phyloP scores from a whole-genome alignment of 1,139 yeast species.

The Geotrichum restrictum region DNA sequence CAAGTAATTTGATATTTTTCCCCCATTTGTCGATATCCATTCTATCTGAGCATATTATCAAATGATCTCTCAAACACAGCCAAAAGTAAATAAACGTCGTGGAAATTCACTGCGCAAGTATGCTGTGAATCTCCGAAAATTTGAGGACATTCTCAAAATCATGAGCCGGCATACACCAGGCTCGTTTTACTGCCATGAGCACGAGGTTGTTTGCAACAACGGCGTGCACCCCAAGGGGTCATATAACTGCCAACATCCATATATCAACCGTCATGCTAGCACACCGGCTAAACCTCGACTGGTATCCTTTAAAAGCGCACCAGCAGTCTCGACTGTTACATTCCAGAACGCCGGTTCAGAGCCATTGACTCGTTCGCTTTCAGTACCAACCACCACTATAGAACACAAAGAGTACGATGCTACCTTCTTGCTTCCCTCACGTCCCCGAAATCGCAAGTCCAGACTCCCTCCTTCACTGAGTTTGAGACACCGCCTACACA shows the following conservation, averaged over 20 bases:
- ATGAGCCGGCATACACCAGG: conserved; percentile 18
- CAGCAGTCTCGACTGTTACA: neutral
- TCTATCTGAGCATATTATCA: no score
- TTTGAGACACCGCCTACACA: neutral
- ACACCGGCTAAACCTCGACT: neutral
- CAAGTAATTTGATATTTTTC: no score
- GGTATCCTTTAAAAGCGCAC: neutral
- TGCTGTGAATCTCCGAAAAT: neutral
- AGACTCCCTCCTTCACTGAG: neutral
- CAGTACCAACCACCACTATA: neutral
- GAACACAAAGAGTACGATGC: neutral
- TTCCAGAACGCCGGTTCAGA: neutral
- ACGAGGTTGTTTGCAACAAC: conserved; percentile 16
- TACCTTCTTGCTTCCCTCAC: neutral
- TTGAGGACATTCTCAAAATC: conserved; percentile 6
- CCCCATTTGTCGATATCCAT: no score
- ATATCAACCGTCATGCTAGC: neutral
- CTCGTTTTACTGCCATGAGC: conserved; percentile 17
- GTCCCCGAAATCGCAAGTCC: neutral
- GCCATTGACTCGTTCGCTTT: neutral
- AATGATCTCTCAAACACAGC: no score
- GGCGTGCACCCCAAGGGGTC: conserved; percentile 14
- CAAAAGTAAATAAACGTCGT: no score
- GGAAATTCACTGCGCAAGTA: neutral
- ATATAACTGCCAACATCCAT: conserved; percentile 1